phyloP scores from a whole-genome alignment of 208 protist genomes.

The Leishmania braziliensis region DNA sequence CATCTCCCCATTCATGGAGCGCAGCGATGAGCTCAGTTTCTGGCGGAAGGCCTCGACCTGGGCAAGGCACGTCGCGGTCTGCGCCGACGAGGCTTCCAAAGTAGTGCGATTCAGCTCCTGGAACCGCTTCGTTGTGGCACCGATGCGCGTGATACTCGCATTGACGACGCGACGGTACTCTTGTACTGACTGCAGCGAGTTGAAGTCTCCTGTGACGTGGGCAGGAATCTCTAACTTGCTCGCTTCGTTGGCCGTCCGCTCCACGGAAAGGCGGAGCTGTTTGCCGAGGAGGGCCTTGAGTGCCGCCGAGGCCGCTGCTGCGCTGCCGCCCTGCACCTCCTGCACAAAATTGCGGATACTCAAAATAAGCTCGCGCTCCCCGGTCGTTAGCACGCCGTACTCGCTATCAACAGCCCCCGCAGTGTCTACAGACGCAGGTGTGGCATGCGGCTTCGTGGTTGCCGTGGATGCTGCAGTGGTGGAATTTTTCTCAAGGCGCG shows the following conservation, averaged over 20 bases:
- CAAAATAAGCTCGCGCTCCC: conserved; percentile 66
- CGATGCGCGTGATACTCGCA: conserved; percentile 48
- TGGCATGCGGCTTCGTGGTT: conserved; percentile 12
- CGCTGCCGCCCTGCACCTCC: conserved; percentile 60
- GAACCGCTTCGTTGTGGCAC: conserved; percentile 34
- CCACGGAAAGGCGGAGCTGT: conserved; percentile 70
- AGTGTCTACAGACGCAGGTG: not conserved
- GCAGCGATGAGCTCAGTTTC: conserved; percentile 43
- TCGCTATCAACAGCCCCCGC: conserved; percentile 18
- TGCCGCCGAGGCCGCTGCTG: conserved; percentile 46
- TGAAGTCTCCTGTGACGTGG: conserved; percentile 42
- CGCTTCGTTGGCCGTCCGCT: conserved; percentile 62
- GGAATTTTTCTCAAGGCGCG: conserved; percentile 50
- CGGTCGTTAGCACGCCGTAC: conserved; percentile 51
- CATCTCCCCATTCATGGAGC: conserved; percentile 53
- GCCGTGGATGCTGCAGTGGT: conserved; percentile 20
- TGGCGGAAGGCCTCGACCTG: conserved; percentile 42
- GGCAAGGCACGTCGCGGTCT: conserved; percentile 34
- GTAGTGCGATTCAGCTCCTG: conserved; percentile 41
- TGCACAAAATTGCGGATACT: conserved; percentile 74
- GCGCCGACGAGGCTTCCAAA: conserved; percentile 35
- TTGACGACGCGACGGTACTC: conserved; percentile 68
- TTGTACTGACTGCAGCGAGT: conserved; percentile 57
- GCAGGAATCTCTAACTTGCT: conserved; percentile 56
- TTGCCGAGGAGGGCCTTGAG: conserved; percentile 71